Percentiles rank a stretch among this genome's conserved stretches.
Conservation (phyloP, 2,329 filamentous ascomycete species). For the Phialocephala subalpina region DNA sequence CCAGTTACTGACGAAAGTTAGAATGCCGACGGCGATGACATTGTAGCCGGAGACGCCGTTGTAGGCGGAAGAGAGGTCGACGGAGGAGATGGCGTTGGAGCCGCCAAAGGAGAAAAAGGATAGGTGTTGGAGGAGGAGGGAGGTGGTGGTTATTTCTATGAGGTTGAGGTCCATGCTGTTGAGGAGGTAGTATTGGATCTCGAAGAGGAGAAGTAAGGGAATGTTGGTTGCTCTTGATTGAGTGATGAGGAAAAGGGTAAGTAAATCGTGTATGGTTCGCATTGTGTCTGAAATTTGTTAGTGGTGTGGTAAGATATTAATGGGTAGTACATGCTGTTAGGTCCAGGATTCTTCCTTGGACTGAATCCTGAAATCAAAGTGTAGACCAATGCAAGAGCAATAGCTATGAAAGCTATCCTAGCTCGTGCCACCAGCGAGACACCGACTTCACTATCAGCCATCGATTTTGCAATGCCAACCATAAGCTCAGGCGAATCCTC, state of each 20-base stretch:
- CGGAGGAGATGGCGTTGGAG: conserved; percentile 93
- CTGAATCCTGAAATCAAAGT: conserved; percentile 53
- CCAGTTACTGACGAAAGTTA: conserved; percentile 94
- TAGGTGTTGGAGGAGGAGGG: conserved; percentile 79
- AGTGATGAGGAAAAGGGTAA: conserved; percentile 82
- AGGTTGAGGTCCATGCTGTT: conserved; percentile 55
- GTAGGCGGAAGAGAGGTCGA: conserved; percentile 94
- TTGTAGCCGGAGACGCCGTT: conserved; percentile 89
- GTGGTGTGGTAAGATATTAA: conserved; percentile 11
- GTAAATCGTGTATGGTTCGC: conserved; percentile 70
- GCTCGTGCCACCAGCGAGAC: conserved; percentile 44
- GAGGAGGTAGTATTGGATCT: conserved; percentile 64
- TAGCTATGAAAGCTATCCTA: conserved; percentile 56
- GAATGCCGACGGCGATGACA: conserved; percentile 77
- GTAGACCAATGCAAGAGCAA: conserved; percentile 47
- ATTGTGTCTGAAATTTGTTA: conserved; percentile 35
- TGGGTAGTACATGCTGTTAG: conserved; percentile 26
- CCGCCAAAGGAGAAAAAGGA: conserved; percentile 92
- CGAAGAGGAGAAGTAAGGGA: conserved; percentile 82
- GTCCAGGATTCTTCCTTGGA: conserved; percentile 30
- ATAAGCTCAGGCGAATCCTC: conserved; percentile 89
- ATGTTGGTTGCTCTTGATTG: conserved; percentile 88
- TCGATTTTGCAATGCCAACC: conserved; percentile 47
- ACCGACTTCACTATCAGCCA: conserved; percentile 35
- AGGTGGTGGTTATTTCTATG: conserved; percentile 71